Base-by-base conservation (phyloP, 2,329 filamentous ascomycete species). In the Hypoxylon sp. region DNA sequence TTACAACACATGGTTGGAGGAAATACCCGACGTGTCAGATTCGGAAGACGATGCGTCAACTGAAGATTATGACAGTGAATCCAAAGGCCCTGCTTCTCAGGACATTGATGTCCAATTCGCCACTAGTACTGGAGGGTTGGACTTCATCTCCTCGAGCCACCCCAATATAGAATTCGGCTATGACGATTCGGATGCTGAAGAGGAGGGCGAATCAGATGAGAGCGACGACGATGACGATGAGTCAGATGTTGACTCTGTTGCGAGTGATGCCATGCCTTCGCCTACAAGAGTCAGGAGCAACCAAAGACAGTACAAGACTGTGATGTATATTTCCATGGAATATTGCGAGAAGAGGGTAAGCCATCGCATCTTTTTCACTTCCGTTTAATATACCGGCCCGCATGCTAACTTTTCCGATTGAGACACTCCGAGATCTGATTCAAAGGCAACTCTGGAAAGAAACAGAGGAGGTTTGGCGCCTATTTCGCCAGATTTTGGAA, bases 321-420 rank as follows among this genome's bases (percentile, higher is more conserved):
- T 94, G 5, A 84, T 99, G 42, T 99, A 97, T 76, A 98, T 99
- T 59, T 96, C 97, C 65, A 99, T 99, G 96, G 96, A 99, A 76
- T 97, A 97, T 71, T 99, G 96, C 74, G 95, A 98, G 76, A 96
- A 95, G 75, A 88, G 92, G 70, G 89, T 91, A 80, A 77, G 85
- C 79, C 20, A 55, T 40, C 7, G 20, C 11, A 7, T 46, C n/a
- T 51, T 3, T 44, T 16, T 11, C 7, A 28, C 5, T 26, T 24
- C 4, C 20, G 49, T 22, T 3, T 53, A 28, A 4, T 52, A 8
- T 20, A 11, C 18, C 42, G 8, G 24, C 16, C 61, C 16, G 65
- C 20, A 20, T 46, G 18, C 65, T 66, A 56, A 72, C 69, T 65
- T 48, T 14, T 26, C 33, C 33, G 46, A 55, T 11, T 22, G 60